A percentile compares a stretch with the other conserved stretches of the same genome.
Evolutionary conservation across 2,329 filamentous ascomycete species (phyloP).

Genomic region (Ophiostoma sp.): DNA sequence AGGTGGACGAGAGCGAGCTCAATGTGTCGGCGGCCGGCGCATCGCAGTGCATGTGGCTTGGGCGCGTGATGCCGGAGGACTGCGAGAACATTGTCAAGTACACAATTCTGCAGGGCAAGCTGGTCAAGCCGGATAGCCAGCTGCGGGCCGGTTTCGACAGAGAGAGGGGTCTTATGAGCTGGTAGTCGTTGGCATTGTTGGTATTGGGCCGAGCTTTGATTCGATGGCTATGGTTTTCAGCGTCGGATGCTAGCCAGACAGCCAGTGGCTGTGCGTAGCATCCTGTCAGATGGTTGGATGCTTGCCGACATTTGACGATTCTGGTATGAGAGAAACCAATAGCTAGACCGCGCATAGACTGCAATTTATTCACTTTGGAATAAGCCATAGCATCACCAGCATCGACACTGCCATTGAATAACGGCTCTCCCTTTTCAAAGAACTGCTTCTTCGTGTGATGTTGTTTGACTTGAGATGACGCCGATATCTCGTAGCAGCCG

Average conservation of each 20-base stretch:
- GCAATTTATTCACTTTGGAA: not conserved
- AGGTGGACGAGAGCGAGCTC: slow-evolving; percentile 29
- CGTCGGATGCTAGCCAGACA: not conserved
- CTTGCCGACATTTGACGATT: not conserved
- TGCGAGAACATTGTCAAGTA: slow-evolving; percentile 88
- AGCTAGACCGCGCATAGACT: not conserved
- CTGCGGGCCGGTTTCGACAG: slow-evolving; percentile 88
- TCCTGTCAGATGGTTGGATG: no score
- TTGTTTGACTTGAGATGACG: not conserved
- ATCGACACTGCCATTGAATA: no score
- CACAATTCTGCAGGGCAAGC: slow-evolving; percentile 87
- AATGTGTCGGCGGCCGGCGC: slow-evolving; percentile 48
- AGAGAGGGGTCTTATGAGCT: slow-evolving; percentile 73
- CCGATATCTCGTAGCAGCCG: not conserved
- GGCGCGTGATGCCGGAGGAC: slow-evolving; percentile 76
- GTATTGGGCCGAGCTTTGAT: not conserved
- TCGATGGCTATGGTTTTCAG: not conserved
- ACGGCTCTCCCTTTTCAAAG: not conserved
- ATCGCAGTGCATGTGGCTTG: slow-evolving; percentile 88
- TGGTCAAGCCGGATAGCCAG: slow-evolving; percentile 83
- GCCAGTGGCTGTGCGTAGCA: no score
- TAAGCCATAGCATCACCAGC: no score
- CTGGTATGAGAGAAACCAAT: not conserved
- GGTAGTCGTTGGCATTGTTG: slow-evolving; percentile 48
- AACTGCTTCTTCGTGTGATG: not conserved